These are phyloP conservation scores for Paraconiothyrium brasiliense DNA, from an alignment of 2,329 filamentous ascomycete species.

Conservation along the genomic window DNA sequence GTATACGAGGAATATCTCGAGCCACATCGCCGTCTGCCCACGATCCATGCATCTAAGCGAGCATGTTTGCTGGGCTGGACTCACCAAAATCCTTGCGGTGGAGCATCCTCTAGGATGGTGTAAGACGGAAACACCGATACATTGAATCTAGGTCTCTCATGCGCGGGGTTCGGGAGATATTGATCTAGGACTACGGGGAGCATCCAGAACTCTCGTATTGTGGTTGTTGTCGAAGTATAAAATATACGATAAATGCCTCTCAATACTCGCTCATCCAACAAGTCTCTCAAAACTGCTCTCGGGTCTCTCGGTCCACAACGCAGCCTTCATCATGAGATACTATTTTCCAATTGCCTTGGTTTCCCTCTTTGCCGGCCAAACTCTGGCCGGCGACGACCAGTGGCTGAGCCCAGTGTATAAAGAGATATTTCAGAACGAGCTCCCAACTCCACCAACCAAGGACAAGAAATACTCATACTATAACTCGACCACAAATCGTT, in stretches of 20 bases:
- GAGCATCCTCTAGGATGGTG: neutral
- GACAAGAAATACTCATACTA: constrained; percentile 49
- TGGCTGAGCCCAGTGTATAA: constrained; percentile 49
- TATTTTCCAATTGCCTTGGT: constrained; percentile 24
- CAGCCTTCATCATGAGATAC: constrained; percentile 24
- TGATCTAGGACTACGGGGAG: neutral
- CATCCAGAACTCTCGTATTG: neutral
- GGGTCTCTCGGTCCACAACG: constrained; percentile 10
- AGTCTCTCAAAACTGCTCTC: constrained; percentile 19
- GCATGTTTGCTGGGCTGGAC: neutral
- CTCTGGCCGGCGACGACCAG: constrained; percentile 31
- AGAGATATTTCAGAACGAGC: constrained; percentile 50
- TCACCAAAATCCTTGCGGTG: neutral
- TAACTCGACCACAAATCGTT: constrained; percentile 47
- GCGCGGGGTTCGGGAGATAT: neutral
- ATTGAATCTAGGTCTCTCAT: neutral
- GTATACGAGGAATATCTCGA: constrained; percentile 1
- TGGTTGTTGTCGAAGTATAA: constrained; percentile 16
- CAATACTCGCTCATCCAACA: constrained; percentile 10
- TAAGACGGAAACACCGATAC: neutral
- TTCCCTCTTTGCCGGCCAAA: constrained; percentile 28
- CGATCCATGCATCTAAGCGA: constrained; percentile 9
- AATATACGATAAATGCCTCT: constrained; percentile 13
- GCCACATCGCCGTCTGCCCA: constrained; percentile 10
- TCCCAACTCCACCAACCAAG: constrained; percentile 59